Conservation (phyloP, 164 flowering plant genomes). For the Litsea cubeba region DNA sequence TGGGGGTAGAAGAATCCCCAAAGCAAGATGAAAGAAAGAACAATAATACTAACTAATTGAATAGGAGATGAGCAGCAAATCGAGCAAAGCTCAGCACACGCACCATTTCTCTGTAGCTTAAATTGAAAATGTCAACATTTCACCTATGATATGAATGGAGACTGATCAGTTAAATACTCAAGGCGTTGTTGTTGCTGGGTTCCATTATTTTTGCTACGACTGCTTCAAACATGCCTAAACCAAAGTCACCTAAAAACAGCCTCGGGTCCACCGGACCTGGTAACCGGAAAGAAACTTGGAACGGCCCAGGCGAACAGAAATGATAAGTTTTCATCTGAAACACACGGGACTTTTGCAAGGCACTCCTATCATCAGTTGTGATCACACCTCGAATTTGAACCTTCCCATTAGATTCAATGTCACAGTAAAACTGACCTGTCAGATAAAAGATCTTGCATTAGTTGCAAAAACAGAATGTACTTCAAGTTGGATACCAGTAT, state of each 20-base stretch:
- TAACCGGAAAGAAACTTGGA: slow-evolving; percentile 38
- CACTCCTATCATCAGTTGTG: slow-evolving; percentile 29
- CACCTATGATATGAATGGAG: too few species aligned
- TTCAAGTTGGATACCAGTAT: not conserved
- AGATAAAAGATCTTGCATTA: not conserved
- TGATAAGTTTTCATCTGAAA: slow-evolving; percentile 43
- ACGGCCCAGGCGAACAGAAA: slow-evolving; percentile 55
- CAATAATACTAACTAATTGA: too few species aligned
- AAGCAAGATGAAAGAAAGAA: too few species aligned
- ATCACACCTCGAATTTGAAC: slow-evolving; percentile 43
- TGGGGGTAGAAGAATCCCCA: too few species aligned
- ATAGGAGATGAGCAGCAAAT: too few species aligned
- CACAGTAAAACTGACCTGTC: slow-evolving; percentile 55
- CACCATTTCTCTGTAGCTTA: too few species aligned
- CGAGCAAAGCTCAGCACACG: too few species aligned
- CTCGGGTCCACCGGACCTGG: slow-evolving; percentile 75
- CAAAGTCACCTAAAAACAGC: slow-evolving; percentile 33
- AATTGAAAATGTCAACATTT: too few species aligned
- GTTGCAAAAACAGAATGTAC: not conserved
- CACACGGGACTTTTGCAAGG: slow-evolving; percentile 19
- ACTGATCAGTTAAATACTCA: not conserved
- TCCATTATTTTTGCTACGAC: slow-evolving; percentile 32
- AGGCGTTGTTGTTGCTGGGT: slow-evolving; percentile 4
- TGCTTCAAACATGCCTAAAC: slow-evolving; percentile 57
- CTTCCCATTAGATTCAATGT: slow-evolving; percentile 47